A percentile compares a stretch with the other conserved stretches of the same genome.
These are phyloP conservation scores for Lycium barbarum DNA, from an alignment of 257 asterid species.

Conservation along the genomic window DNA sequence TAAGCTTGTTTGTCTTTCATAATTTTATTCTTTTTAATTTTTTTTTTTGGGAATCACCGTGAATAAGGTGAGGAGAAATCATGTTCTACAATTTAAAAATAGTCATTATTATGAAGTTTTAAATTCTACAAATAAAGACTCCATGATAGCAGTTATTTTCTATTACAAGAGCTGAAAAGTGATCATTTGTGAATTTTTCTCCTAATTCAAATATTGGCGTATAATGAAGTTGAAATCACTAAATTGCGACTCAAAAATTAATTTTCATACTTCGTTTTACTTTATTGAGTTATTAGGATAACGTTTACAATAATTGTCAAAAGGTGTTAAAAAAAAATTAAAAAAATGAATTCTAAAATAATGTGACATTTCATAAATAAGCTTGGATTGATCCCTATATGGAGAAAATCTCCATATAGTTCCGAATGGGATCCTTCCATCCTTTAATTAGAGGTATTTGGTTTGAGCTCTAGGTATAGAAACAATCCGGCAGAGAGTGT, in stretches of 20 bases:
- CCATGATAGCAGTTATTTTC: too few relatives aligned
- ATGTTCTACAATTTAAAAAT: too few relatives aligned
- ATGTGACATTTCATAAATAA: neutral
- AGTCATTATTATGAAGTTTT: too few relatives aligned
- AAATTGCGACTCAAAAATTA: neutral
- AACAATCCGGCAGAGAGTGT: neutral
- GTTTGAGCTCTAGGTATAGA: neutral
- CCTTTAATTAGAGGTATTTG: too few relatives aligned
- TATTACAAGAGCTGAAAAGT: too few relatives aligned
- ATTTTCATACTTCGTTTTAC: neutral
- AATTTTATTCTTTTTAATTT: neutral
- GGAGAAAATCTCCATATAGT: neutral
- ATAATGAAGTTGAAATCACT: neutral
- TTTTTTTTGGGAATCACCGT: neutral
- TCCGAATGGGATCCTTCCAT: neutral
- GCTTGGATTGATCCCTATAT: neutral
- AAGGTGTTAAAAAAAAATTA: neutral
- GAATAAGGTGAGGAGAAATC: neutral
- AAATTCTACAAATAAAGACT: too few relatives aligned
- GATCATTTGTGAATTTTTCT: too few relatives aligned
- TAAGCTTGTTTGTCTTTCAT: slow-evolving; percentile 19
- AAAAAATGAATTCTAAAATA: neutral
- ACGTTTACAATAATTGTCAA: neutral
- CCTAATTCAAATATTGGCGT: neutral
- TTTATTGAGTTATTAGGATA: neutral